These are phyloP conservation scores for Coemansia sp. DNA, from an alignment of 192 early-diverging fungal species.

Conservation along the genomic window DNA sequence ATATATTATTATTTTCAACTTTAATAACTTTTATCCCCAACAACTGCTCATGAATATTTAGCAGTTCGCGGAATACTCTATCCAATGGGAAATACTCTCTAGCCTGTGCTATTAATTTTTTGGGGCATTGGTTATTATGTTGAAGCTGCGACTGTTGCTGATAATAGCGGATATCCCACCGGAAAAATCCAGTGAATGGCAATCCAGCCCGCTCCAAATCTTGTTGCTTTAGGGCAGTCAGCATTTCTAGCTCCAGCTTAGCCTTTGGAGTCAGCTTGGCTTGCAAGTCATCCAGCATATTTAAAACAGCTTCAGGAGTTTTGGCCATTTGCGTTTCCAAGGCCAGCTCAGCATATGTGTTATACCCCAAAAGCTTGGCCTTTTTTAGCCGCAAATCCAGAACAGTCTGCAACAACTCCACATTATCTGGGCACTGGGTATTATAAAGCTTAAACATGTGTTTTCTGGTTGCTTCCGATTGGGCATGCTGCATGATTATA, in stretches of 20 bases:
- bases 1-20: conserved; percentile 54
- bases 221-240: conserved; percentile 59
- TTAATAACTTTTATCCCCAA: conserved; percentile 62
- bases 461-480: conserved; percentile 49
- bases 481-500: conserved; percentile 42
- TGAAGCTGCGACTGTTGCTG: no score
- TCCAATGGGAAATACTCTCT: conserved; percentile 69
- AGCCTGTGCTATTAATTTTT: conserved; percentile 59
- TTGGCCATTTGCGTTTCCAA: conserved; percentile 77
- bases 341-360: conserved; percentile 59
- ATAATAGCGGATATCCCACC: no score
- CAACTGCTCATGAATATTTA: conserved; percentile 65
- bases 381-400: conserved; percentile 39
- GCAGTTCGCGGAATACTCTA: conserved; percentile 55
- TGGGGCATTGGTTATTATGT: no score
- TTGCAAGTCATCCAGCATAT: conserved; percentile 60
- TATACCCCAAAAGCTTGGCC: conserved; percentile 61
- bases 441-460: conserved; percentile 27
- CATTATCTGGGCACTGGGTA: conserved; percentile 54
- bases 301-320: conserved; percentile 55
- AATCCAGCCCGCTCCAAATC: conserved; percentile 25
- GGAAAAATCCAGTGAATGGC: no score
- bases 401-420: conserved; percentile 54
- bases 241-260: conserved; percentile 52
- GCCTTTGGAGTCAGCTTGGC: conserved; percentile 50